Evolutionary conservation across 352 stramenopile species (phyloP).

Genomic region (Pythium periplocum): DNA sequence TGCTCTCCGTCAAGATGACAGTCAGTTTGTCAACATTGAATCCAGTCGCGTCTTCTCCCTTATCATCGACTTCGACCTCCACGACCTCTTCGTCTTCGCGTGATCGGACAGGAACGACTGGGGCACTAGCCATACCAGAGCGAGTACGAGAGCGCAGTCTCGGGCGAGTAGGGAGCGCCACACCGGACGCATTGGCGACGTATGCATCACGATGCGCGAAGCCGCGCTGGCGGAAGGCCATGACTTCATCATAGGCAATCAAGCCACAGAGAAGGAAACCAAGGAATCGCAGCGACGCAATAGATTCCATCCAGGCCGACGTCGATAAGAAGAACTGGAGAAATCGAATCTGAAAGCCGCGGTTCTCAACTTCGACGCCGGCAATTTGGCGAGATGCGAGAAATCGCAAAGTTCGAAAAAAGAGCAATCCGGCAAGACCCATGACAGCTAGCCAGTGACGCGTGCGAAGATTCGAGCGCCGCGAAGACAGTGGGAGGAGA

Average conservation of each 20-base stretch:
- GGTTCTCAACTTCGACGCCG: too few relatives aligned
- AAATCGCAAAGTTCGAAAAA: slow-evolving; percentile 27
- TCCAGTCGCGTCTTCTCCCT: slow-evolving; percentile 21
- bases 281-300: slow-evolving; percentile 50
- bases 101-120: too few relatives aligned
- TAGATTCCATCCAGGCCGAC: slow-evolving; percentile 25
- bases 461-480: slow-evolving; percentile 35
- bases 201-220: too few relatives aligned
- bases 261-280: slow-evolving; percentile 41
- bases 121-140: slow-evolving; percentile 2
- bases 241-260: slow-evolving; percentile 41
- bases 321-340: slow-evolving; percentile 12
- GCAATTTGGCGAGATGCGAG: neutral
- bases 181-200: too few relatives aligned
- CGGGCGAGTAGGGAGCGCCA: neutral
- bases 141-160: slow-evolving; percentile 16
- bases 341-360: neutral
- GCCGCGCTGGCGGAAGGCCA: slow-evolving; percentile 1
- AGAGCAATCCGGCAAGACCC: slow-evolving; percentile 24
- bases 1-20: slow-evolving; percentile 25
- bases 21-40: slow-evolving; percentile 51
- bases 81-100: slow-evolving; percentile 47
- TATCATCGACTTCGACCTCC: slow-evolving; percentile 51
- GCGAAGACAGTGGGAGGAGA: too few relatives aligned
- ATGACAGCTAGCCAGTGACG: slow-evolving; percentile 48